Conservation (phyloP, 805 yeast species). For the Pichia nanzhaoensis region DNA sequence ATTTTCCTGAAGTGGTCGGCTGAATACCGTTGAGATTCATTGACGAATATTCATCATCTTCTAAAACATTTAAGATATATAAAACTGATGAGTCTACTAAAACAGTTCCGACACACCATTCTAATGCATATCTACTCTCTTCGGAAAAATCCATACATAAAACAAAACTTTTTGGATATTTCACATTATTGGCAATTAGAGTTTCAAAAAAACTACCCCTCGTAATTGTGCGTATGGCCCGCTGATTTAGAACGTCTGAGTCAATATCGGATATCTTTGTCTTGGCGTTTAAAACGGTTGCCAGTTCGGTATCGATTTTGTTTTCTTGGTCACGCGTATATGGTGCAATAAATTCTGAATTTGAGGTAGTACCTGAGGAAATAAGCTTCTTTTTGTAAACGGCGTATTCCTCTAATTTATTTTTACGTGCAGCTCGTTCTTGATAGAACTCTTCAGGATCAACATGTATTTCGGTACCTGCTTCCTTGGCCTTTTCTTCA, state of each 20-base stretch:
- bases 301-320: conserved; percentile 53
- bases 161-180: conserved; percentile 50
- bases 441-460: conserved; percentile 43
- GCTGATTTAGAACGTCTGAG: conserved; percentile 42
- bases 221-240: conserved; percentile 65
- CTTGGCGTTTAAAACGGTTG: conserved; percentile 45
- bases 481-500: conserved; percentile 27
- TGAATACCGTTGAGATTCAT: conserved; percentile 33
- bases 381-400: conserved; percentile 53
- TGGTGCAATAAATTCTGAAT: conserved; percentile 39
- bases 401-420: conserved; percentile 50
- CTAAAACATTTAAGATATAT: conserved; percentile 59
- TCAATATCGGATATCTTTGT: conserved; percentile 51
- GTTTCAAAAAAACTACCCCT: conserved; percentile 59
- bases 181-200: conserved; percentile 15
- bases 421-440: conserved; percentile 41
- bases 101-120: conserved; percentile 83
- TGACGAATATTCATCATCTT: conserved; percentile 34
- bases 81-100: conserved; percentile 77
- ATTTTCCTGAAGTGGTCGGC: conserved; percentile 13
- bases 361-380: conserved; percentile 37
- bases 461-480: conserved; percentile 38
- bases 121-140: conserved; percentile 76
- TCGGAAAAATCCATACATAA: conserved; percentile 78
- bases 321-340: conserved; percentile 66